These are phyloP conservation scores for Chytridium lagenaria DNA, from an alignment of 371 early-diverging fungal species.

Conservation along the genomic window DNA sequence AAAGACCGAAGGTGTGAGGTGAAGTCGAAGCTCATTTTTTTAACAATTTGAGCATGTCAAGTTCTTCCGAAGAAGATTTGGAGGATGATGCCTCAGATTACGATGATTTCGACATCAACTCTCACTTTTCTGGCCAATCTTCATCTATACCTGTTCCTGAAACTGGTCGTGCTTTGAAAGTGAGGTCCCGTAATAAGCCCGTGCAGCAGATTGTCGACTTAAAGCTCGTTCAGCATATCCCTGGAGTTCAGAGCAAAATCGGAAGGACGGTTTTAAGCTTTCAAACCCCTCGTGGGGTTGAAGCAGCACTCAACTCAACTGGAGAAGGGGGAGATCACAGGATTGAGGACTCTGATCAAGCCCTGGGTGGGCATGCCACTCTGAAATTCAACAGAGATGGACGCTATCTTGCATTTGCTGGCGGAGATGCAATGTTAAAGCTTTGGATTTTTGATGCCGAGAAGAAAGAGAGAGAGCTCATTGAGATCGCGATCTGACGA, in stretches of 20 bases:
- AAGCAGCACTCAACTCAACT: no score
- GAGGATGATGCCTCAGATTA: not conserved
- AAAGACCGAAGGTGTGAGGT: not conserved
- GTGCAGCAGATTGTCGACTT: not conserved
- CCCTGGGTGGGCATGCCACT: not conserved
- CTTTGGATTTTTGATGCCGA: constrained; percentile 68
- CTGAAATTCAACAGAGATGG: constrained; percentile 81
- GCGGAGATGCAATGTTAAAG: constrained; percentile 73
- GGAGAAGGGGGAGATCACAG: not conserved
- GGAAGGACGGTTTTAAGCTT: not conserved
- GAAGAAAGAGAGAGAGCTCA: not conserved
- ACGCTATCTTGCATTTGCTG: constrained; percentile 77
- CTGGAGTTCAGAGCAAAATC: not conserved
- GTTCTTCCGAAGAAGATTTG: constrained; percentile 3
- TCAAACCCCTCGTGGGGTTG: no score
- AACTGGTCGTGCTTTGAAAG: not conserved
- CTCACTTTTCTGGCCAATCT: not conserved
- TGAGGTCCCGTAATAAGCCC: not conserved
- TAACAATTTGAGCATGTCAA: not conserved
- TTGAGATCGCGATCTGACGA: no score
- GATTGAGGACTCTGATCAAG: not conserved
- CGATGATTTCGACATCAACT: not conserved
- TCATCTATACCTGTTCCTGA: not conserved
- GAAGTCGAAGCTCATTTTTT: not conserved
- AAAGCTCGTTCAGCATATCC: not conserved